Conservation (phyloP, 2,329 filamentous ascomycete species). For the Penicillium sp. region DNA sequence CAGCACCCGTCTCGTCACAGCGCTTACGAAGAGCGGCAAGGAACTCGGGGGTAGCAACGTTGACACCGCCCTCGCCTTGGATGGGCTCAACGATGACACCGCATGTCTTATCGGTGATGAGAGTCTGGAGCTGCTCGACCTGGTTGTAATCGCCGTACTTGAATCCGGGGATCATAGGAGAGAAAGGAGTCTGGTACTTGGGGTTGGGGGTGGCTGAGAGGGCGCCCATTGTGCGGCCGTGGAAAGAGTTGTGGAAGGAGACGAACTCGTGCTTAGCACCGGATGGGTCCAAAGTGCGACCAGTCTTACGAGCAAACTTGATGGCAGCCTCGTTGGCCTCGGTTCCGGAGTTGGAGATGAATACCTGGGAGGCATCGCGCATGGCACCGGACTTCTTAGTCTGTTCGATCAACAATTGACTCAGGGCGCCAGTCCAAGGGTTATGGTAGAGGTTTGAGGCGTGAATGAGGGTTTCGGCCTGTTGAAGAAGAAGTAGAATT, state of each 20-base stretch:
- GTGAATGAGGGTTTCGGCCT: constrained; percentile 74
- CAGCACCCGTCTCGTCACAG: constrained; percentile 80
- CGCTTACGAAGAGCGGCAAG: constrained; percentile 75
- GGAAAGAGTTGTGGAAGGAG: constrained; percentile 88
- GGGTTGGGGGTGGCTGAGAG: constrained; percentile 96
- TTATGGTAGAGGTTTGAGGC: constrained; percentile 97
- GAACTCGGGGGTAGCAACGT: constrained; percentile 78
- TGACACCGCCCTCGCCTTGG: constrained; percentile 92
- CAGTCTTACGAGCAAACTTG: constrained; percentile 92
- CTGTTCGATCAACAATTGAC: constrained; percentile 75
- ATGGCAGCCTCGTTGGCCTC: constrained; percentile 98
- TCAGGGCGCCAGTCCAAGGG: constrained; percentile 86
- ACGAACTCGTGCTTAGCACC: constrained; percentile 78
- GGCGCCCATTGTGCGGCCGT: constrained; percentile 92
- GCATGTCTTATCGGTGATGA: constrained; percentile 82
- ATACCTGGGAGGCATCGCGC: constrained; percentile 73
- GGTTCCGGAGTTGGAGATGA: constrained; percentile 92
- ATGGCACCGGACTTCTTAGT: constrained; percentile 77
- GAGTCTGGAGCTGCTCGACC: constrained; percentile 61
- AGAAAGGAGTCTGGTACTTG: constrained; percentile 94
- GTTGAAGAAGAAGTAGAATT: constrained; percentile 23
- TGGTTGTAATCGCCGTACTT: constrained; percentile 84
- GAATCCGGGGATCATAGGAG: constrained; percentile 94
- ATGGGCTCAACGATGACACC: constrained; percentile 96
- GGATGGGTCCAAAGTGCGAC: constrained; percentile 68